Base-by-base conservation (phyloP, 2,329 filamentous ascomycete genomes). In the Penicillium sp. region DNA sequence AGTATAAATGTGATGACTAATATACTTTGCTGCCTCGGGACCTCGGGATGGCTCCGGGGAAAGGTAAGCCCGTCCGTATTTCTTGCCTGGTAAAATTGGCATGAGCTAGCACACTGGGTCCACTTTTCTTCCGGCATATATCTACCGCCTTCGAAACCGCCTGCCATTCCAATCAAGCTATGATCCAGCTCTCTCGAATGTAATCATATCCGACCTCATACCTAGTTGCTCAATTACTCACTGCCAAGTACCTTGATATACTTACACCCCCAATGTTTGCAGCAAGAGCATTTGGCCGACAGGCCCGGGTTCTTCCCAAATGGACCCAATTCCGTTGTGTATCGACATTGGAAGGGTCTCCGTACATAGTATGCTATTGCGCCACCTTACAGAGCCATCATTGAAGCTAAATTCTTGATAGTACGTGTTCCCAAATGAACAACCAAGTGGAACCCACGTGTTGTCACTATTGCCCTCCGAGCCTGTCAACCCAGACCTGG, bases 381-480 rank as follows among this genome's bases (percentile, higher is more conserved):
- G 32, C 19, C 31, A 39, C 34, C 6, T 33, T 31, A 19, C 5
- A 31, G 3, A n/a, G 33, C 12, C 17, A 26, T 47, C 15, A 19
- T 49, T 37, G 38, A 51, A 55, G 35, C 55, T 62, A 43, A 64
- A 43, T 31, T 2, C 26, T 13, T 37, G 17, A 19, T 52, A 78
- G 75, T 80, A 79, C 58, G 68, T 77, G 17, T 76, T 77, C 61
- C 66, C 71, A 24, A 67, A 73, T 52, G 53, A 49, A 56, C 53
- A 63, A 68, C 49, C 62, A 61, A 43, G 61, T 56, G 54, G 67
- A 62, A 63, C 54, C 33, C 71, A 76, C 48, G 64, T 80, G 50
- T 72, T 83, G 21, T 77, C 79, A n/a, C 72, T 81, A 45, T 71
- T 83, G 10, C 71, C 79, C 3, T 77, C 75, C 4, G 64, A 71